phyloP scores from a whole-genome alignment of 2,329 filamentous ascomycete genomes.

The Aspergillus phoenicis region DNA sequence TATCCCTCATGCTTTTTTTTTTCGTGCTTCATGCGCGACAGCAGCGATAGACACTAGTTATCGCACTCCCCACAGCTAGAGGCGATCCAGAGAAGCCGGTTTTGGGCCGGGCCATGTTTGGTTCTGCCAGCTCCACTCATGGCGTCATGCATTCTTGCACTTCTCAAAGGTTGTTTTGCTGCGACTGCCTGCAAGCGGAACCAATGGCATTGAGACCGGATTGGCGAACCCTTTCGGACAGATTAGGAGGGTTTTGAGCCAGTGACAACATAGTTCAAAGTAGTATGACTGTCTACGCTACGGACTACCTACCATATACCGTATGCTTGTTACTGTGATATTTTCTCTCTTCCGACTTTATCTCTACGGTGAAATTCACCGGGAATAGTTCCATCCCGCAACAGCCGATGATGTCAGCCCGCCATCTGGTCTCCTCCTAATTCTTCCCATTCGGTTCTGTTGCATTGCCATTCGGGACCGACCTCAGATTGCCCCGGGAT shows the following conservation, averaged over 20 bases:
- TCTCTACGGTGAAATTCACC: too few species aligned
- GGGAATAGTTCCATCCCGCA: too few species aligned
- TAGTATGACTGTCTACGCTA: too few species aligned
- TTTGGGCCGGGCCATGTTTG: slow-evolving; percentile 9
- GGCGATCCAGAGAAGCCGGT: slow-evolving; percentile 6
- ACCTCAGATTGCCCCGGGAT: background rate
- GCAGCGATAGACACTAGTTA: background rate
- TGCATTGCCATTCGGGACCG: background rate
- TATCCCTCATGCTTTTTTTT: slow-evolving; percentile 1
- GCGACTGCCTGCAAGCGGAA: background rate
- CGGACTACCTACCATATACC: too few species aligned
- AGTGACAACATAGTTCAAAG: too few species aligned
- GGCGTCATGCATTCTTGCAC: slow-evolving; percentile 22
- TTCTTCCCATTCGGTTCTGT: background rate
- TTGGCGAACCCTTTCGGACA: background rate
- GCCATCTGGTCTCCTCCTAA: background rate
- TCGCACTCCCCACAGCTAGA: background rate
- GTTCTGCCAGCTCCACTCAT: slow-evolving; percentile 22
- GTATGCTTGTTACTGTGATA: too few species aligned
- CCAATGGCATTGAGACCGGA: background rate
- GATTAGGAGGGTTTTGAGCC: background rate
- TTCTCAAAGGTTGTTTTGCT: background rate
- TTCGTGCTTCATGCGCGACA: background rate
- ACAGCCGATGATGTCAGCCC: background rate
- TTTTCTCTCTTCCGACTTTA: too few species aligned